Evolutionary conservation across 2,329 filamentous ascomycete species (phyloP), one percentile per base, ranked within the genome.

Genomic region (Sporothrix pseudoabietina): DNA sequence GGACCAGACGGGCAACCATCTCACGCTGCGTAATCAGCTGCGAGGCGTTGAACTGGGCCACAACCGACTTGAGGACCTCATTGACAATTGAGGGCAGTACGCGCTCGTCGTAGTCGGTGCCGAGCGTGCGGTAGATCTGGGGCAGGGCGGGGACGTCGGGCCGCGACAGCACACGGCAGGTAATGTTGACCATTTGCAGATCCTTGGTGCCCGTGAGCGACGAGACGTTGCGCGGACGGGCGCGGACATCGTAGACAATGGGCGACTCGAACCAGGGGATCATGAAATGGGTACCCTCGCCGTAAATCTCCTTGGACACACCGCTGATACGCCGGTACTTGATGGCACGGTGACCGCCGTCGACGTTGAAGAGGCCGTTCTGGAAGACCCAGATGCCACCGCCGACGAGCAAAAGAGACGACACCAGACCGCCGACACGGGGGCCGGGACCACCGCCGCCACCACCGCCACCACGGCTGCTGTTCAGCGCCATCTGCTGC

Each of bases 101-200:
- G 83, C 96, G 90, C 88, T 99, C 96, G 82, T 99, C 96, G 87
- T 99, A 99, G 83, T 99, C 96, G 85, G 91, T 92, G 80, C 96
- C 96, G 82, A 99, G 95, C 81, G 94, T 96, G 90, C 98, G 96
- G 87, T 99, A 99, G 80, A 99, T 99, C 86, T 95, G 97, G 75
- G 96, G 97, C 80, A 99, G 86, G 79, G 91, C 89, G 86, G 93
- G 90, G 79, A 99, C 95, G 73, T 97, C 95, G 6, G 97, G 96
- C 78, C 97, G 89, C 85, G 98, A 95, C 82, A 99, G 84, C 77
- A 99, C 96, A 83, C 96, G 89, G 81, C 99, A 88, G 71, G 96
- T 99, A 87, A 99, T 88, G 88, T 94, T 98, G 80, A 99, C 96
- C 96, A 99, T 99, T 87, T 99, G 96, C 87, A 99, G 84, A 85